Evolutionary conservation across 257 asterid species (phyloP).

Genomic region (Forsythia suspensa): DNA sequence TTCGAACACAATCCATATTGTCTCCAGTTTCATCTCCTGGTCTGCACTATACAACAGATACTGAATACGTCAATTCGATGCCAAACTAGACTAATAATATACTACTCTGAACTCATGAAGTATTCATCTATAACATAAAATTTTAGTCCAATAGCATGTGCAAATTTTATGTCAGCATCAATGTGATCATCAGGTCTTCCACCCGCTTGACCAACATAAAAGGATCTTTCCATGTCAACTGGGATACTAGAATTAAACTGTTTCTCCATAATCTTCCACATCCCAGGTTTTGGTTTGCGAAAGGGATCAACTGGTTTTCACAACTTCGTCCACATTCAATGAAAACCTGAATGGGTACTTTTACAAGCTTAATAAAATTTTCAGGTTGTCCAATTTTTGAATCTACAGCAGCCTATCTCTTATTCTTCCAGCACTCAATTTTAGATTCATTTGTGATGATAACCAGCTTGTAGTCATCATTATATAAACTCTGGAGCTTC

Average conservation of each 20-base stretch:
- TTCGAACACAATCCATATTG: no score
- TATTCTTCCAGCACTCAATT: conserved; percentile 95
- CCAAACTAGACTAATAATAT: neutral
- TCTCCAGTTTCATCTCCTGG: neutral
- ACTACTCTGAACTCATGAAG: conserved; percentile 39
- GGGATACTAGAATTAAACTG: conserved; percentile 81
- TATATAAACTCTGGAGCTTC: conserved; percentile 76
- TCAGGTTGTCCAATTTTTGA: conserved; percentile 89
- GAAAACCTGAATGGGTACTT: conserved; percentile 93
- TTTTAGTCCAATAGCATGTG: conserved; percentile 79
- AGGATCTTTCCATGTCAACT: conserved; percentile 82
- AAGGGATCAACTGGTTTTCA: conserved; percentile 60
- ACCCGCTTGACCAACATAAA: conserved; percentile 98
- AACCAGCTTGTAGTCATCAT: conserved; percentile 92
- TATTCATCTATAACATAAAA: conserved; percentile 73
- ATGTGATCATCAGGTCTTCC: conserved; percentile 86
- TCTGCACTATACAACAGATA: neutral
- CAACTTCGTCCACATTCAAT: conserved; percentile 77
- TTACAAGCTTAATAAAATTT: conserved; percentile 70
- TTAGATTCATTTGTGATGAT: conserved; percentile 93
- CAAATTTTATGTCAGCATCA: conserved; percentile 86
- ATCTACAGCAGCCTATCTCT: conserved; percentile 90
- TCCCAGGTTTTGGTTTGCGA: conserved; percentile 93
- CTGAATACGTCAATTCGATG: neutral
- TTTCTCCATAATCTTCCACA: conserved; percentile 89